A percentile compares a stretch with the other conserved stretches of the same genome.
These are phyloP conservation scores for Boletus bicolor DNA, from an alignment of 768 basidiomycete species.

Conservation along the genomic window DNA sequence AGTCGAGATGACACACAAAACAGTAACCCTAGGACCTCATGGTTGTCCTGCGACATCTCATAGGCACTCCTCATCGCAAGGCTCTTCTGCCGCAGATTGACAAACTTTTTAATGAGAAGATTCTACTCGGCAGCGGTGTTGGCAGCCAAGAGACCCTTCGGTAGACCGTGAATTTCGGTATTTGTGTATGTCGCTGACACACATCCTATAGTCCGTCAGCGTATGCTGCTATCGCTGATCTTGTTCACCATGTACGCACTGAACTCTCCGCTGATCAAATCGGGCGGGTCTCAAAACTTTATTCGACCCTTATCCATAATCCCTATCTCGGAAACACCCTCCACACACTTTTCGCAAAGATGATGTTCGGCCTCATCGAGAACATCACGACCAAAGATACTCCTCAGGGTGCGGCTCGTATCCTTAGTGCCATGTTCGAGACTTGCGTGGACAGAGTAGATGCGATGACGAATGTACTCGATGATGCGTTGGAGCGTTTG, in stretches of 20 bases:
- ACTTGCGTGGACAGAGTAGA: constrained; percentile 83
- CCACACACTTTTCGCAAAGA: constrained; percentile 89
- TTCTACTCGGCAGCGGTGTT: constrained; percentile 81
- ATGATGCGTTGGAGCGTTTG: constrained; percentile 43
- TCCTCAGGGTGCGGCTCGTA: constrained; percentile 58
- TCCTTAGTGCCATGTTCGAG: constrained; percentile 77
- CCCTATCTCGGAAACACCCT: constrained; percentile 73
- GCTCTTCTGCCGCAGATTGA: constrained; percentile 82
- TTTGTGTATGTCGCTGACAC: background rate
- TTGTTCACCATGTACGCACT: constrained; percentile 85
- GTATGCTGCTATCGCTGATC: constrained; percentile 87
- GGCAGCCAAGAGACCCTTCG: constrained; percentile 83
- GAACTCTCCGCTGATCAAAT: constrained; percentile 80
- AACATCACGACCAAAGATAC: constrained; percentile 75
- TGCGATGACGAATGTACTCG: constrained; percentile 64
- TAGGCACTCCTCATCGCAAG: constrained; percentile 72
- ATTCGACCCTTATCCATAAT: constrained; percentile 87
- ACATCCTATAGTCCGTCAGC: constrained; percentile 58
- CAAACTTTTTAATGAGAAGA: constrained; percentile 85
- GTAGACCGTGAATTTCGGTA: constrained; percentile 36
- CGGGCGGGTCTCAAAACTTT: constrained; percentile 74
- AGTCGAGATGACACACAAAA: background rate
- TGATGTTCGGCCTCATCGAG: constrained; percentile 88
- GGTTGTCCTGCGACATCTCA: constrained; percentile 88
- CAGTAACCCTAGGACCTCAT: constrained; percentile 67